These are phyloP conservation scores for Candida tammaniensis DNA, from an alignment of 805 yeast species.

Conservation along the genomic window DNA sequence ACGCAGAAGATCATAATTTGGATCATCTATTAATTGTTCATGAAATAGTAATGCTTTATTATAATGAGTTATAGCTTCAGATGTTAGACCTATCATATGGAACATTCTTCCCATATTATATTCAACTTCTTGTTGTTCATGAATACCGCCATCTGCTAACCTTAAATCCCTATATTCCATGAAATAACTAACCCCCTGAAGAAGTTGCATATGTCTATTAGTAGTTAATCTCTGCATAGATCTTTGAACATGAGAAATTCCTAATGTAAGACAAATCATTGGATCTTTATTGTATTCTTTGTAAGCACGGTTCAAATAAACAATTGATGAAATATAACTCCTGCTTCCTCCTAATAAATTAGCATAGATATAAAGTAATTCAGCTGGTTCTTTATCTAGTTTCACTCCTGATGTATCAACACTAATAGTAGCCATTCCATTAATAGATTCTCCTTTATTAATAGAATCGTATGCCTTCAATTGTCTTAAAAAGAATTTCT, in stretches of 20 bases:
- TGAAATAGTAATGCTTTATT: slow-evolving; percentile 55
- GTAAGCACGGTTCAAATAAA: slow-evolving; percentile 71
- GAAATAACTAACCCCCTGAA: slow-evolving; percentile 82
- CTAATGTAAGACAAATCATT: slow-evolving; percentile 69
- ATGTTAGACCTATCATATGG: slow-evolving; percentile 75
- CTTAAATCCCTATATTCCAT: slow-evolving; percentile 66
- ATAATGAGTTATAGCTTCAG: slow-evolving; percentile 74
- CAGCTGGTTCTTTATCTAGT: slow-evolving; percentile 51
- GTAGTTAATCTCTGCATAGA: slow-evolving; percentile 87
- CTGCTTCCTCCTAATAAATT: slow-evolving; percentile 76
- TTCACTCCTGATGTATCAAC: slow-evolving; percentile 45
- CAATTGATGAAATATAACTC: slow-evolving; percentile 79
- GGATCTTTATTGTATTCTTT: slow-evolving; percentile 71
- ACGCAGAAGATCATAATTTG: slow-evolving; percentile 53
- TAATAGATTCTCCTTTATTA: slow-evolving; percentile 47
- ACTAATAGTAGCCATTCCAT: slow-evolving; percentile 77
- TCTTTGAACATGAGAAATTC: slow-evolving; percentile 80
- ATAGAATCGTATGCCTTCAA: slow-evolving; percentile 83
- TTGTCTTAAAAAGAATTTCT: slow-evolving; percentile 85
- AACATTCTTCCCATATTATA: slow-evolving; percentile 84
- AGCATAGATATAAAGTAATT: slow-evolving; percentile 75
- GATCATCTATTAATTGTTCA: slow-evolving; percentile 38
- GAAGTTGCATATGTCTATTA: slow-evolving; percentile 80
- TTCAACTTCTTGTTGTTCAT: slow-evolving; percentile 70
- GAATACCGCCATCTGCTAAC: slow-evolving; percentile 30